Evolutionary conservation across 345 rosid species (phyloP), one percentile per base, ranked within the genome.

Genomic region (Linum trigynum): DNA sequence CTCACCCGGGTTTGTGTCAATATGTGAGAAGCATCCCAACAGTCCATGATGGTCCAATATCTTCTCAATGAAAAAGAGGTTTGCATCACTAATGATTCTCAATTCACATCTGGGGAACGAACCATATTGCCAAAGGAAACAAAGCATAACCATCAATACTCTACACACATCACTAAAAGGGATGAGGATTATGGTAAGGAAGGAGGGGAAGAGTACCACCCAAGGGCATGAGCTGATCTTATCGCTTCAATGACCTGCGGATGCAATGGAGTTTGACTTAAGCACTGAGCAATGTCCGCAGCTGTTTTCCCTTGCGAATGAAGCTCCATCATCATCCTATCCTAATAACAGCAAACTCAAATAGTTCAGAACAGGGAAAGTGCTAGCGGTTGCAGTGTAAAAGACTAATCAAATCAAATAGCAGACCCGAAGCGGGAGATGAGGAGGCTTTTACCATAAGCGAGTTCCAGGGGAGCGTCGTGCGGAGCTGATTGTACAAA

Each of bases 261-360:
- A 73, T 83, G 80, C 56, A 85, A 35, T 1, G 83, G 91, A 63
- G 71, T 80, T 65, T 62, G 77, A 57, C 11, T 78, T 76, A 91
- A 71, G 71, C 94, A 91, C 55, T 76, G 72, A 53, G 76, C 81
- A 67, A 91, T 84, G 62, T 88, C 96, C 7, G 72, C 71, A 23
- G 70, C 71, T 2, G 87, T 74, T 72, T 76, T 84, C 40, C 90
- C 98, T 71, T 70, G 95, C 32, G 80, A 78, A 55, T 88, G 86
- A 43, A 91, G 76, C 83, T 91, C 96, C 75, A 9, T 57, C 98
- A 91, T 84, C 96, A 91, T 83, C 80, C 90, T 83, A 77, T 88
- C 92, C 97, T 91, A 70, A 23, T 55, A 61, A 32, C n/a, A 39
- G 15, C 38, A 16, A 45, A 65, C 17, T 50, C 38, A 41, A 45